Base-by-base conservation (phyloP, 75 land plant species). In the Cryptomeria japonica region DNA sequence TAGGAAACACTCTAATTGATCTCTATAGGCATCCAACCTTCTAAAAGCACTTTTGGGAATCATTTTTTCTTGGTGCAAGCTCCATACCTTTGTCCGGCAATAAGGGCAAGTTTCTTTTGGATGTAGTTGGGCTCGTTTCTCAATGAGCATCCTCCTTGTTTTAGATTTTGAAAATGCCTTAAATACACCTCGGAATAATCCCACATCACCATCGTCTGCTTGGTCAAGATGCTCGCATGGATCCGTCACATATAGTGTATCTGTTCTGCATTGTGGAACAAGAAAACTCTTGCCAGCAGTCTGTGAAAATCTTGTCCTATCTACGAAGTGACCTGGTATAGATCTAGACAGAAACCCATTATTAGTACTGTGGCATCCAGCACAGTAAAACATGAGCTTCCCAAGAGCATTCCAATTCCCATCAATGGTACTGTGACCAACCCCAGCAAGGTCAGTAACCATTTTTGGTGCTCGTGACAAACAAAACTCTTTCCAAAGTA, bases 401-500 rank as follows among this genome's bases (percentile, higher is more conserved):
- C 95, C 99, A 7, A 98, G 95, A 64, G 97, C 93, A 22, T 94
- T 90, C 99, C 99, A 98, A 83, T 93, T 95, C 0, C 98, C 98
- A 85, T 95, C 92, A n/a, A 95, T 93, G 85, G 87, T 88, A 11
- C 88, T 86, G 79, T 91, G 91, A 83, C 92, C 93, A 25, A 93
- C 96, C 56, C 92, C 87, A 38, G 92, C 94, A 79, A 98, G 91
- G 85, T 97, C 96, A n/a, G 90, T 72, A 91, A 95, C 96, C 99
- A 98, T 98, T 79, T 95, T 95, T 36, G 99, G 99, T 25, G 97
- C 99, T 38, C 99, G 89, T 1, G 95, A 90, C n/a, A 90, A 84
- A 83, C 99, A 98, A 76, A 98, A 98, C 89, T 95, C 96, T 85
- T 95, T 97, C 99, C 99, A 98, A 2, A 98, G 87, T 19, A 94